Base-by-base conservation (phyloP, 768 basidiomycete genomes). In the Guyanaporus albipodus region DNA sequence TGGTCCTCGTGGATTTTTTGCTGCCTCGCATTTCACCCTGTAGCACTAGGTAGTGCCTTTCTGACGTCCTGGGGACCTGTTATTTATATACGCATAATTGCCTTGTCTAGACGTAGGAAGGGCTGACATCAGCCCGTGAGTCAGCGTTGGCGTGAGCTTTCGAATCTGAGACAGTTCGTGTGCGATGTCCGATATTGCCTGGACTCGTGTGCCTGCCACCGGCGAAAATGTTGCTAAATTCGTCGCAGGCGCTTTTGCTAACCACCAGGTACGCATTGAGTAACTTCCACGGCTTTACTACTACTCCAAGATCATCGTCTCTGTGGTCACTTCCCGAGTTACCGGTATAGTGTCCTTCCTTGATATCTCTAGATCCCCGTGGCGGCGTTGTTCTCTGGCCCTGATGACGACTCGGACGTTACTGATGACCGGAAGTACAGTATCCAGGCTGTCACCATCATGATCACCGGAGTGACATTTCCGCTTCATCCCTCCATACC, bases 311-410 rank as follows among this genome's bases (percentile, higher is more conserved):
- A 58, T 53, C 21, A 43, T 49, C 34, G 35, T n/a, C n/a, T n/a
- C 50, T 26, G 28, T 51, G 64, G 62, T 39, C 21, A 54, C 41
- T 53, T 53, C n/a, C 42, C 44, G 49, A 43, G 49, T 57, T 35
- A 52, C 64, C 62, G 62, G 38, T 9, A 44, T 12, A 17, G 15
- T 35, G 28, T 34, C 23, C 22, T 19, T 29, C 26, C 32, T 43
- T 27, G 44, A 35, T 44, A 19, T 26, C 40, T 45, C 48, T 54
- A 38, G 49, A 59, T 46, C 56, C 34, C 50, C 29, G 31, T 42
- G 37, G 45, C 54, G 49, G 53, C 46, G 43, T 44, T 38, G 33
- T 36, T 48, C 31, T 28, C 36, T 44, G 42, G 43, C 17, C 34
- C 42, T 31, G 21, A 19, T 22, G 23, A 24, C 24, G 28, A 48